phyloP scores from a whole-genome alignment of 257 asterid genomes.

The Penstemon barbatus region DNA sequence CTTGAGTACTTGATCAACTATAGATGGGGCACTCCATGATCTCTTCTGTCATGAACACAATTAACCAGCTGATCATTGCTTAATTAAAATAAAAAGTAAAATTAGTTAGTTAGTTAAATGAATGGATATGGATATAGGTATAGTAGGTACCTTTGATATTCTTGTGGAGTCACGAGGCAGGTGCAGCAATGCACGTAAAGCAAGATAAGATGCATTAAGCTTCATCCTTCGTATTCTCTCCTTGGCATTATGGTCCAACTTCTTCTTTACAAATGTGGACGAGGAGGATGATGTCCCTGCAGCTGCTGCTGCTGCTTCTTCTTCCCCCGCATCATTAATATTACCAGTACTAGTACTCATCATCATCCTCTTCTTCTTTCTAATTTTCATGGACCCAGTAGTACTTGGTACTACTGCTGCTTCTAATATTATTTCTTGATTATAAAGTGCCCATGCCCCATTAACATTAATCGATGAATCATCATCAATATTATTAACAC shows the following conservation, averaged over 20 bases:
- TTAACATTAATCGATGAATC: too few species aligned
- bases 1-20: constrained; percentile 40
- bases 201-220: constrained; percentile 44
- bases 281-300: constrained; percentile 21
- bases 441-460: too few species aligned
- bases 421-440: neutral
- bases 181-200: constrained; percentile 37
- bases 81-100: too few species aligned
- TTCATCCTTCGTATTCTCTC: constrained; percentile 55
- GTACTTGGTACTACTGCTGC: neutral
- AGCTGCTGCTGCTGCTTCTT: too few species aligned
- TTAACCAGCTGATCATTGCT: too few species aligned
- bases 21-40: constrained; percentile 43
- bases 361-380: neutral
- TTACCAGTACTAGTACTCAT: neutral
- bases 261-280: constrained; percentile 24
- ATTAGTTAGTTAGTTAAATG: too few species aligned
- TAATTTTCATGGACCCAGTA: too few species aligned
- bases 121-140: neutral
- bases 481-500: too few species aligned
- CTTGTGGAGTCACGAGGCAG: constrained; percentile 40
- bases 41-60: constrained; percentile 37
- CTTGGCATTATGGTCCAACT: constrained; percentile 47
- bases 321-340: neutral
- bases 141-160: constrained; percentile 41